Conservation (phyloP, 148 eudicot species). For the Amaranthus hypochondriacus region DNA sequence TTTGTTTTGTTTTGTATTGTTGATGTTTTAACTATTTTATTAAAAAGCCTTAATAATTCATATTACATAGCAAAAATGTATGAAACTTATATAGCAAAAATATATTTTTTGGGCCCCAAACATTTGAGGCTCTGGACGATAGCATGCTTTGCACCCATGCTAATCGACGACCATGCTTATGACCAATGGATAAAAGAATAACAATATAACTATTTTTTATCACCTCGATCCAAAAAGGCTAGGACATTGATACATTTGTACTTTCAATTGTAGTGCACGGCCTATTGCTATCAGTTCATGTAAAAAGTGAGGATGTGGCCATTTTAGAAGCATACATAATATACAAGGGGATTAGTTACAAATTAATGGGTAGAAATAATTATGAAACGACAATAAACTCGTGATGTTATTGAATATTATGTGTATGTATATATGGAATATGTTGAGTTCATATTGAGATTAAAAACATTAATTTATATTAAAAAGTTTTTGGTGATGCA, state of each 20-base stretch:
- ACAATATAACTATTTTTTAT: no score
- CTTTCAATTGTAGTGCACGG: background rate
- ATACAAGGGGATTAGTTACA: conserved; percentile 11
- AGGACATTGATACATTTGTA: background rate
- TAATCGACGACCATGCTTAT: no score
- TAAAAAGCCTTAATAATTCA: no score
- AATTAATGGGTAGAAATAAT: conserved; percentile 8
- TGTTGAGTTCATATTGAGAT: background rate
- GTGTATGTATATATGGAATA: background rate
- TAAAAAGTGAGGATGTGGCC: conserved; percentile 4
- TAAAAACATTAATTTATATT: background rate
- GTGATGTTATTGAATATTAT: background rate
- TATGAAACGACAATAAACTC: conserved; percentile 11
- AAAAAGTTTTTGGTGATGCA: background rate
- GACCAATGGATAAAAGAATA: no score
- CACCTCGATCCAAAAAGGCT: no score
- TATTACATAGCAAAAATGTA: no score
- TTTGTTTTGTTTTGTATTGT: no score
- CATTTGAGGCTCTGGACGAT: no score
- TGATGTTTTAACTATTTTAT: no score
- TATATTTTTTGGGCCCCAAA: no score
- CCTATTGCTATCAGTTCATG: conserved; percentile 3
- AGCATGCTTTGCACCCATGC: no score
- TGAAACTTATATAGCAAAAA: no score
- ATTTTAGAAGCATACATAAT: conserved; percentile 5